Conservation (phyloP, 108 stramenopile species). For the Skeletonema marinoi region DNA sequence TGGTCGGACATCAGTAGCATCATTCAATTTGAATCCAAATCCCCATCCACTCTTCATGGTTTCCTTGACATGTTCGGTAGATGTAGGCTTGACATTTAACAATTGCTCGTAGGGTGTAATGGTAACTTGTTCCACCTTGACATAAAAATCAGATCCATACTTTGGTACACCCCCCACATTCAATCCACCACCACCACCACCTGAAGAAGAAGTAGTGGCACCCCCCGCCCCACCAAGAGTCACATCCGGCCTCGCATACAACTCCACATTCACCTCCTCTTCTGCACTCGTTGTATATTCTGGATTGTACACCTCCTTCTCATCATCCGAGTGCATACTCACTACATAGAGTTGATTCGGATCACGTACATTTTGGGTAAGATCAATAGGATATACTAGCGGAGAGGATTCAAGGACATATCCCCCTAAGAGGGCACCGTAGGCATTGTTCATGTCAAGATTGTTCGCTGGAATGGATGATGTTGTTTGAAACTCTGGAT, state of each 20-base stretch:
- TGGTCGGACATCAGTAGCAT: slow-evolving; percentile 43
- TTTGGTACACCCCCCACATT: slow-evolving; percentile 32
- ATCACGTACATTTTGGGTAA: slow-evolving; percentile 40
- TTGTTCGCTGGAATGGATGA: neutral
- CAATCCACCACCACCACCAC: no score
- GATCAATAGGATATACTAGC: slow-evolving; percentile 37
- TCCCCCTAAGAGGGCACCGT: slow-evolving; percentile 39
- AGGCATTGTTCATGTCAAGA: slow-evolving; percentile 16
- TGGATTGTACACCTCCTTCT: slow-evolving; percentile 24
- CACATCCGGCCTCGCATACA: slow-evolving; percentile 35
- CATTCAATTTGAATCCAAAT: slow-evolving; percentile 49
- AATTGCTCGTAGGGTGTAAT: slow-evolving; percentile 28
- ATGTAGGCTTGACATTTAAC: slow-evolving; percentile 26
- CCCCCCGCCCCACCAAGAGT: slow-evolving; percentile 47
- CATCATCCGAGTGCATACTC: slow-evolving; percentile 37
- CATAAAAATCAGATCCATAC: slow-evolving; percentile 38
- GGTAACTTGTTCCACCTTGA: slow-evolving; percentile 41
- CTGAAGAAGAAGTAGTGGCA: neutral
- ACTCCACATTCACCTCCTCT: slow-evolving; percentile 25
- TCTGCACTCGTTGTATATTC: slow-evolving; percentile 29
- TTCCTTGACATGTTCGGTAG: slow-evolving; percentile 24
- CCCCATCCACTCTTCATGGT: slow-evolving; percentile 46
- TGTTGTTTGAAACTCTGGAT: neutral
- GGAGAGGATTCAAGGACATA: slow-evolving; percentile 39
- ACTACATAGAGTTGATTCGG: slow-evolving; percentile 44